Base-by-base conservation (phyloP, 2,329 filamentous ascomycete genomes). In the Cryphonectria naterciae region DNA sequence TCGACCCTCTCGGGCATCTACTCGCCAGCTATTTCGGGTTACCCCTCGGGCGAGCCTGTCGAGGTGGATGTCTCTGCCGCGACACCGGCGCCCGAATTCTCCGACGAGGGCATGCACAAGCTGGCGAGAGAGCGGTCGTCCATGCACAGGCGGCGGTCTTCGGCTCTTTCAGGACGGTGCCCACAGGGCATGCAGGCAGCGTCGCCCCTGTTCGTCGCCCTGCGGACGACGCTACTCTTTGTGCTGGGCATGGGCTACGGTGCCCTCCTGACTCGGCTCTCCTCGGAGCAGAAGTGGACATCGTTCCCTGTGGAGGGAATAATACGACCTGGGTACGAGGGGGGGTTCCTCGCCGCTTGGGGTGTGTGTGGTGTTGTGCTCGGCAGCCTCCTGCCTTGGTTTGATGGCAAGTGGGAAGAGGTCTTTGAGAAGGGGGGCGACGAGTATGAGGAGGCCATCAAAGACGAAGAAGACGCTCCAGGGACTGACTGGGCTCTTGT, bases 1-100 rank as follows among this genome's bases (percentile, higher is more conserved):
- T 95, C 94, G 2, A 97, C 96, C 0, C 87, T 99, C 6, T 93
- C 92, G 75, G 95, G 96, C 68, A 99, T 99, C 77, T 99, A 97
- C 84, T 91, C 90, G 15, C 90, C 89, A 8, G 88, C 88, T 0
- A 86, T 87, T 43, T 87, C 87, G 70, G 80, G 81, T 74, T 81
- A 86, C 74, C 80, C 84, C 77, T 78, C 78, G 17, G 25, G 65
- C 69, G 65, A 71, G 70, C 79, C 35, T 8, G 39, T 28, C 25
- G 61, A 79, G 68, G 77, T 77, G 22, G 78, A 81, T 60, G 74
- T 77, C 71, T 88, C 89, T 74, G 93, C 92, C 15, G 93, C 92
- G 25, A 67, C 66, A 5, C 79, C 81, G 52, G 82, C 79, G 74
- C 79, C 82, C 73, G 80, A 81, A 32, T 80, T 79, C 78, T 75